Percentiles rank a stretch among this genome's conserved stretches.
These are phyloP conservation scores for Tricholoma terreum DNA, from an alignment of 768 basidiomycete genomes.

Conservation along the genomic window DNA sequence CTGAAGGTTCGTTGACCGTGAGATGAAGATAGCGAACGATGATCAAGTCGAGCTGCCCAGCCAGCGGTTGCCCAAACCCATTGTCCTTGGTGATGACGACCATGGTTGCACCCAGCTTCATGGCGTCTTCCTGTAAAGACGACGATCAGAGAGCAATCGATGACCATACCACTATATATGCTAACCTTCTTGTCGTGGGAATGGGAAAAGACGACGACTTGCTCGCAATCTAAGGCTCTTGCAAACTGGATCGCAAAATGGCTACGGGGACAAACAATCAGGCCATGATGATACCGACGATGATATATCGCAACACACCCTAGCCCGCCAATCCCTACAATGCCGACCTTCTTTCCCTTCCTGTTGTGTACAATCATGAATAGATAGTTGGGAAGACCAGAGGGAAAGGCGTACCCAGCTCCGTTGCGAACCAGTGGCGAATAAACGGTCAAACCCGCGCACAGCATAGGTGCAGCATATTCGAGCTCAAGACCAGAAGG, in stretches of 20 bases:
- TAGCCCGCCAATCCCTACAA: slow-evolving; percentile 65
- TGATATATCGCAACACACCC: slow-evolving; percentile 28
- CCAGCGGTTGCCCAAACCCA: slow-evolving; percentile 34
- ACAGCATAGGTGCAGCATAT: slow-evolving; percentile 61
- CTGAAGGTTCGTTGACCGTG: background rate
- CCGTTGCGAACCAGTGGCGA: slow-evolving; percentile 56
- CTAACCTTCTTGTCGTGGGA: slow-evolving; percentile 41
- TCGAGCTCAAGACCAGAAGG: slow-evolving; percentile 51
- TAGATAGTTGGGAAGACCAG: background rate
- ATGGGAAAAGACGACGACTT: slow-evolving; percentile 57
- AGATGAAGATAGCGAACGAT: slow-evolving; percentile 27
- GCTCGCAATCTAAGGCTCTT: slow-evolving; percentile 51
- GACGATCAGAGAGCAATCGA: slow-evolving; percentile 5
- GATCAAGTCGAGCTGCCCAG: slow-evolving; percentile 49
- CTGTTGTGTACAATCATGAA: slow-evolving; percentile 24
- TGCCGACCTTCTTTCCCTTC: slow-evolving; percentile 61
- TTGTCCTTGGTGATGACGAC: slow-evolving; percentile 46
- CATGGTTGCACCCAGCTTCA: slow-evolving; percentile 53
- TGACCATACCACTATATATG: too few relatives aligned
- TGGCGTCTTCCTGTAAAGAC: slow-evolving; percentile 42
- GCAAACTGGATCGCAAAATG: slow-evolving; percentile 36
- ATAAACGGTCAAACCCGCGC: slow-evolving; percentile 62
- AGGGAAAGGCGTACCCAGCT: slow-evolving; percentile 25
- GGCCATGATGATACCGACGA: background rate
- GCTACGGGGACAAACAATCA: slow-evolving; percentile 11